Base-by-base conservation (phyloP, 306 rosid genomes). In the Sicyos edulis region DNA sequence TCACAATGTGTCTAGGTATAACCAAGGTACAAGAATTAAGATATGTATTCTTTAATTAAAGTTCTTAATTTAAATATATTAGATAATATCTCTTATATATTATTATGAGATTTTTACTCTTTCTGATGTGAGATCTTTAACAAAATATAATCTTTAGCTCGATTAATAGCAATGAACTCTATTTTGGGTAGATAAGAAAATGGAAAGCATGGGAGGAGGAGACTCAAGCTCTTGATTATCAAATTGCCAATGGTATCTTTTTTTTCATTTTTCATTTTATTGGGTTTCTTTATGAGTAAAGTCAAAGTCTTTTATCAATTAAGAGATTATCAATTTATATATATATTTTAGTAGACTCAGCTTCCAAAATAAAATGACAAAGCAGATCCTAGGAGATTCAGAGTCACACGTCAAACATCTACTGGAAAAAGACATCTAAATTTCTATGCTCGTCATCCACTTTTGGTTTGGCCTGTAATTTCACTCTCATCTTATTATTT, bases 151-250 rank as follows among this genome's bases (percentile, higher is more conserved):
- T n/a, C n/a, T n/a, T n/a, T n/a, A n/a, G n/a, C n/a, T n/a, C n/a
- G n/a, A n/a, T n/a, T n/a, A n/a, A n/a, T n/a, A n/a, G n/a, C n/a
- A n/a, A n/a, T n/a, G n/a, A 12, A 55, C 19, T 67, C 56, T 49
- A 12, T n/a, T 47, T 6, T 5, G 60, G 68, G 59, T 82, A 89
- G 96, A 86, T 83, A 83, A 82, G 79, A 65, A 85, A 69, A 82
- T 89, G 96, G 96, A 82, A 83, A 75, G 75, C 76, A 10, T 89
- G 96, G 91, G 96, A 89, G 71, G 73, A 83, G 11, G 96, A 86
- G 74, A 89, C 96, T 77, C 84, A 6, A 56, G 83, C 96, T 61
- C 75, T 85, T 1, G 88, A 83, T 22, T 86, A 89, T 77, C 86
- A 80, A 51, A 85, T 89, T 73, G 79, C 74, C n/a, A 82, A 86